Conservation (phyloP, 805 yeast species). For the Candida loeiensis region DNA sequence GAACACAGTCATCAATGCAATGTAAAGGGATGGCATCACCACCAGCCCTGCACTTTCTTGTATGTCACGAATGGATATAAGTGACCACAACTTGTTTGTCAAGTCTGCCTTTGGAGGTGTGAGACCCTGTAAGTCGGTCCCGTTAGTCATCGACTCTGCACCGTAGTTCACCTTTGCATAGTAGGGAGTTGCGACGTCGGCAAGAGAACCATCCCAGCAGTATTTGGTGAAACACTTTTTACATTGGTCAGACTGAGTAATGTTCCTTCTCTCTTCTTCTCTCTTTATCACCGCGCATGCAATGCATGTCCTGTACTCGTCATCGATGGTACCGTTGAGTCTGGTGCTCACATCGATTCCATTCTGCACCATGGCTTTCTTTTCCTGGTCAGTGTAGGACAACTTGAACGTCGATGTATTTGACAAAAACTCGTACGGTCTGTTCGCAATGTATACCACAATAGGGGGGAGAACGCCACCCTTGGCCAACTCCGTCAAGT, state of each 20-base stretch:
- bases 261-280: conserved; percentile 63
- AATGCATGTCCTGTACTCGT: conserved; percentile 68
- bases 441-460: conserved; percentile 73
- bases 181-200: conserved; percentile 1
- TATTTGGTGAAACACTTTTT: conserved; percentile 63
- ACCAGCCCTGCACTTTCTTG: neutral
- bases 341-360: conserved; percentile 72
- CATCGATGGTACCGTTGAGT: conserved; percentile 62
- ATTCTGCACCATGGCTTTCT: conserved; percentile 58
- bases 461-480: conserved; percentile 58
- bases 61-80: conserved; percentile 1
- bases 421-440: conserved; percentile 59
- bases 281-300: conserved; percentile 83
- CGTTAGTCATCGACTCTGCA: conserved; percentile 2
- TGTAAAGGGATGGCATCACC: neutral
- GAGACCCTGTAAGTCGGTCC: conserved; percentile 1
- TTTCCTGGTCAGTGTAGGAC: conserved; percentile 56
- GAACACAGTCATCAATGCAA: neutral
- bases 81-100: neutral
- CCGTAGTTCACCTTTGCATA: conserved; percentile 3
- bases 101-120: neutral
- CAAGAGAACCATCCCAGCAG: conserved; percentile 65
- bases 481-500: conserved; percentile 50
- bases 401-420: conserved; percentile 74
- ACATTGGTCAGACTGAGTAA: conserved; percentile 66